These are phyloP conservation scores for Scalesia atractyloides DNA, from an alignment of 129 eudicot species.

Conservation along the genomic window DNA sequence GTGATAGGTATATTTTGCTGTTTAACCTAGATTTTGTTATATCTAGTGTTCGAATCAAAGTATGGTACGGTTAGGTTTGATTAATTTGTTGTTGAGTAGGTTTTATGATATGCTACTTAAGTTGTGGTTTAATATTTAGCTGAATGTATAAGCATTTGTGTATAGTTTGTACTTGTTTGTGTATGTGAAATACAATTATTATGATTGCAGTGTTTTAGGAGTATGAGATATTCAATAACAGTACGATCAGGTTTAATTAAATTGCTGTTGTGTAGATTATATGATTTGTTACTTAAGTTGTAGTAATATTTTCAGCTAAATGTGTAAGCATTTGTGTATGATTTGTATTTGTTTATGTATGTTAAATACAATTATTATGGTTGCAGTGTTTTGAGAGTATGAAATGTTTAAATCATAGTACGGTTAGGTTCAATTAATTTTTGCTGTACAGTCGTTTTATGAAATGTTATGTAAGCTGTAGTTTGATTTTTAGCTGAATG, in stretches of 20 bases:
- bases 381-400: not conserved
- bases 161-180: not conserved
- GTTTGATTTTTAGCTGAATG: conserved; percentile 3
- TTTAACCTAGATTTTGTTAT: too few species aligned
- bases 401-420: not conserved
- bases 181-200: conserved; percentile 1
- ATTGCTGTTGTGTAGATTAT: not conserved
- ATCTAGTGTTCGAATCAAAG: not conserved
- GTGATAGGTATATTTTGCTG: too few species aligned
- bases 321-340: not conserved
- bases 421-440: not conserved
- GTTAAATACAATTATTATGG: not conserved
- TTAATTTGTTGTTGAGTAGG: not conserved
- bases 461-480: not conserved
- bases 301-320: conserved; percentile 1
- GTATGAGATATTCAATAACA: not conserved
- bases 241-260: not conserved
- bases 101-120: not conserved
- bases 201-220: not conserved
- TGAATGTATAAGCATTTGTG: not conserved
- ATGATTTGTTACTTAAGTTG: not conserved
- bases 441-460: not conserved
- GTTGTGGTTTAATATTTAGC: conserved; percentile 3
- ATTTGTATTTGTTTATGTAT: conserved; percentile 8
- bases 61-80: not conserved